Evolutionary conservation across 441 rosid genomes (phyloP), one percentile per base, ranked within the genome.

Genomic region (Eruca vesicaria): DNA sequence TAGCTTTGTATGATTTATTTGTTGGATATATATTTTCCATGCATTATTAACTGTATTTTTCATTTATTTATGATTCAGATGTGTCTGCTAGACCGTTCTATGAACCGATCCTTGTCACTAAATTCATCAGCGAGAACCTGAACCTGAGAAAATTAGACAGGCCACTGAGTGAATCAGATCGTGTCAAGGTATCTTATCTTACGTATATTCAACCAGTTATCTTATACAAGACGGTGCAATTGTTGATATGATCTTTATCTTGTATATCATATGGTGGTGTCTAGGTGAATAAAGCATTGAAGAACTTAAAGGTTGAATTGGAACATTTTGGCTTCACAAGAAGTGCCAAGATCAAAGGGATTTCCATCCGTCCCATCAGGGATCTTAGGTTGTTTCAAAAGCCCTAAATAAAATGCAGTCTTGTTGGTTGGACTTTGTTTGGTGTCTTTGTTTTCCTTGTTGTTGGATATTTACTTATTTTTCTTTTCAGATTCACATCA

Each of bases 71-170:
- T 68, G 10, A 52, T 77, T 50, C 84, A 92, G 97, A 94, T 73
- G 83, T 90, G 5, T 87, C 96, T 0, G 93, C 97, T 2, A 80
- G 87, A 23, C 90, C n/a, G n/a, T n/a, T n/a, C n/a, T n/a, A n/a
- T n/a, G n/a, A n/a, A n/a, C n/a, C n/a, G n/a, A n/a, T n/a, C 36
- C 0, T 28, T 5, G 96, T 94, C 19, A 84, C 85, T 0, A 92
- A 87, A 0, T 92, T 87, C 69, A 55, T 90, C 33, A 10, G n/a
- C 0, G 84, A 84, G 65, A 68, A 82, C 68, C 73, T 90, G 26
- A 33, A 72, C 7, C 2, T 43, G 1, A 35, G 84, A 64, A 87
- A 86, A 64, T 4, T 12, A 57, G n/a, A 75, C 5, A 83, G 85
- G 66, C 86, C 89, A 11, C 63, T 94, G 1, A 68, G 78, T 0